These are phyloP conservation scores for Fagus sylvatica DNA, from an alignment of 306 rosid genomes.

Conservation along the genomic window DNA sequence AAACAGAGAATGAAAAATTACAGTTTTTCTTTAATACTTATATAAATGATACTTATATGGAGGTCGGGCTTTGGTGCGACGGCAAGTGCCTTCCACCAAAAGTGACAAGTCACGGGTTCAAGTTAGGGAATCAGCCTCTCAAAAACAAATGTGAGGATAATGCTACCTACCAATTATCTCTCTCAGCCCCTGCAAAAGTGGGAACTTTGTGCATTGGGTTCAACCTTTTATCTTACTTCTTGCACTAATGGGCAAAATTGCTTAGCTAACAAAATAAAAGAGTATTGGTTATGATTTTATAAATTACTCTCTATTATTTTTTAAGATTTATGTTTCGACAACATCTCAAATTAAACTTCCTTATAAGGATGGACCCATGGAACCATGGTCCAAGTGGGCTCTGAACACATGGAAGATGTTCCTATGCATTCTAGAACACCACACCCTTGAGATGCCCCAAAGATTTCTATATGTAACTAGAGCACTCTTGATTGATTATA, in stretches of 20 bases:
- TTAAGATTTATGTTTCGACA: not conserved
- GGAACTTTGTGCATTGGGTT: too few species aligned
- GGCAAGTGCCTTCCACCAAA: too few species aligned
- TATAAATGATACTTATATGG: too few species aligned
- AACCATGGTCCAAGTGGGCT: conserved; percentile 11
- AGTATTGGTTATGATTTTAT: not conserved
- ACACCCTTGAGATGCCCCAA: conserved; percentile 4
- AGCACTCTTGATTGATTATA: not conserved
- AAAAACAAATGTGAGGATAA: too few species aligned
- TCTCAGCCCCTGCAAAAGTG: too few species aligned
- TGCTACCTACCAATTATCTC: too few species aligned
- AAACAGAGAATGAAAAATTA: not conserved
- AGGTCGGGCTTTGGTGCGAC: too few species aligned
- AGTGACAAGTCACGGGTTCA: too few species aligned
- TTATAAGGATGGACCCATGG: conserved; percentile 20
- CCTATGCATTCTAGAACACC: conserved; percentile 12
- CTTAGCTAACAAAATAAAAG: not conserved
- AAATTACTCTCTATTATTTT: not conserved
- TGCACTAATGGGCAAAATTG: not conserved
- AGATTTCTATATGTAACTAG: conserved; percentile 10
- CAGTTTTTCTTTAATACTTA: not conserved
- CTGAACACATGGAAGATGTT: conserved; percentile 22
- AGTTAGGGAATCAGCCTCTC: too few species aligned
- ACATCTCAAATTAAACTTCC: not conserved
- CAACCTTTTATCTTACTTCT: not conserved